phyloP scores from a whole-genome alignment of 2,329 filamentous ascomycete genomes.

The Parascedosporium putredinis region DNA sequence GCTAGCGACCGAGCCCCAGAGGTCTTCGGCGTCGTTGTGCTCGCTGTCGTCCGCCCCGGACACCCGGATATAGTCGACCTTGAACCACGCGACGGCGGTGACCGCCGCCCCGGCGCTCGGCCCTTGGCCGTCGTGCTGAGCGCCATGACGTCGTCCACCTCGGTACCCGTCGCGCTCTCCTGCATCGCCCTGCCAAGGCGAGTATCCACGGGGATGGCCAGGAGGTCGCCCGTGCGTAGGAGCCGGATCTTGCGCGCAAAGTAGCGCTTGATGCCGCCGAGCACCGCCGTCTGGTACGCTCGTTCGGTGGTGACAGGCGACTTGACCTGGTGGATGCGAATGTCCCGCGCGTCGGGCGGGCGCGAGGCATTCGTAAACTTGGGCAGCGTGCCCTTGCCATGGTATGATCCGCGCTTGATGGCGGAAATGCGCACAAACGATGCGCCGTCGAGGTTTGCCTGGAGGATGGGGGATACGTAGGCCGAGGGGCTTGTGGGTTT shows the following conservation, averaged over 20 bases:
- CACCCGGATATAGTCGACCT: conserved; percentile 62
- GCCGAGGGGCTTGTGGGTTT: conserved; percentile 47
- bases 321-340: conserved; percentile 78
- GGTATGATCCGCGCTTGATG: conserved; percentile 42
- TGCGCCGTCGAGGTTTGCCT: conserved; percentile 74
- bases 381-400: conserved; percentile 40
- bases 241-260: conserved; percentile 77
- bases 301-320: conserved; percentile 83
- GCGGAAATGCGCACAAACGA: conserved; percentile 71
- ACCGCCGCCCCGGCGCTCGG: conserved; percentile 23
- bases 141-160: conserved; percentile 61
- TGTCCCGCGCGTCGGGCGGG: conserved; percentile 57
- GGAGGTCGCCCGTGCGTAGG: conserved; percentile 75
- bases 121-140: conserved; percentile 32
- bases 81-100: conserved; percentile 81
- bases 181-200: conserved; percentile 73
- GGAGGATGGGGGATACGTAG: conserved; percentile 75
- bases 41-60: conserved; percentile 39
- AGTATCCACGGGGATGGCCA: conserved; percentile 83
- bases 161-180: conserved; percentile 53
- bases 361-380: conserved; percentile 44
- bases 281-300: conserved; percentile 72
- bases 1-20: conserved; percentile 78
- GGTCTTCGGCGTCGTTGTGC: conserved; percentile 53
- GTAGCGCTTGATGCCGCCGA: conserved; percentile 77